Base-by-base conservation (phyloP, 345 rosid species). In the Atalantia buxifolia region DNA sequence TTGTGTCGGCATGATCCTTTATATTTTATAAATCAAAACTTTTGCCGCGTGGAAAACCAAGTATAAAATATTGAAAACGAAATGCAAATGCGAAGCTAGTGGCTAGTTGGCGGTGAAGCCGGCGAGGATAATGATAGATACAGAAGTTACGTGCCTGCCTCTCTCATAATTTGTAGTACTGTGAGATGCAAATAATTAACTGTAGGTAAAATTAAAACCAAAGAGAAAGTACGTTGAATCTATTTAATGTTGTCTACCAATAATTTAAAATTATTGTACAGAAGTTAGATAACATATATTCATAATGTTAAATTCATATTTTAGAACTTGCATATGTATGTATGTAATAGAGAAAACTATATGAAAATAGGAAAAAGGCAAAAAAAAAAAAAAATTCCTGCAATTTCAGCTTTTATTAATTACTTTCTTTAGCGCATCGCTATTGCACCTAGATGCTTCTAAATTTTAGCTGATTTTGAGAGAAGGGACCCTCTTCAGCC, bases 21-120 rank as follows among this genome's bases (percentile, higher is more conserved):
- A 45, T 45, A 45, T 13, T 45, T 45, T 13, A 45, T 45, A 12
- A n/a, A 63, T 22, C 60, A 35, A 72, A 72, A 57, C 13, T 38
- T 35, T 35, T 24, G 73, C 76, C 72, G 31, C 42, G 72, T 71
- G 84, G 77, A 75, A 40, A 4, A 74, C 68, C 71, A 73, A 56
- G 55, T 69, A 7, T 7, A 70, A 67, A 70, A 67, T 61, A 45
- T 56, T 72, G 82, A 78, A 71, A 78, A 71, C n/a, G 80, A 81
- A 66, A 76, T 70, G 63, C 75, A 76, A 72, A 18, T 24, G 66
- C 36, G 61, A 70, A 70, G 25, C 35, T 48, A 6, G 78, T 66
- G 66, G 65, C 68, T 59, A 65, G 56, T 66, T 79, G 65, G 69
- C 67, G 4, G 55, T 72, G 74, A 69, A 75, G 69, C 69, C 45